phyloP scores from a whole-genome alignment of 441 rosid species.

The Bruguiera hainesii region DNA sequence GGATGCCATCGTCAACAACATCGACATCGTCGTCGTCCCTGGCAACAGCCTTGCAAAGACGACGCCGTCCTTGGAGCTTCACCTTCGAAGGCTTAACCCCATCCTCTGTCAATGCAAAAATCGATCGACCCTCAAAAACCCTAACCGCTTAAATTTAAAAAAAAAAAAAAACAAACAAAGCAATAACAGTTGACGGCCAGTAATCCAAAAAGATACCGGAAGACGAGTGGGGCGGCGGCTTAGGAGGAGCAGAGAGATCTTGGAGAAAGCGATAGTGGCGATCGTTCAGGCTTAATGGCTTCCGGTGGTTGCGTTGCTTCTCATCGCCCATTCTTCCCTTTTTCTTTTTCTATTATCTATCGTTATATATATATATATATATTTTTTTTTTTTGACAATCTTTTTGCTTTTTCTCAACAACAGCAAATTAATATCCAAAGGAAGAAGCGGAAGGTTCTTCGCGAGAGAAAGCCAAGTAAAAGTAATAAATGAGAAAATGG shows the following conservation, averaged over 20 bases:
- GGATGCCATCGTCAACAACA: slow-evolving; percentile 21
- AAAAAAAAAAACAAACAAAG: neutral
- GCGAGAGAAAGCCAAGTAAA: no score
- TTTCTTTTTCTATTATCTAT: no score
- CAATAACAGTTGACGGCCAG: neutral
- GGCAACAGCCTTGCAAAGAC: slow-evolving; percentile 18
- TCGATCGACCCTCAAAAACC: slow-evolving; percentile 11
- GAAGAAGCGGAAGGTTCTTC: no score
- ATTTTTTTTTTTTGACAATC: no score
- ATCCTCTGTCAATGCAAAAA: slow-evolving; percentile 25
- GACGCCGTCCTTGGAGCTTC: slow-evolving; percentile 30
- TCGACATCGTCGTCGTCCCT: neutral
- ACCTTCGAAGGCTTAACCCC: slow-evolving; percentile 30
- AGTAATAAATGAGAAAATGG: no score
- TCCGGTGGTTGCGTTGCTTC: slow-evolving; percentile 34
- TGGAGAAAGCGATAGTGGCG: slow-evolving; percentile 68
- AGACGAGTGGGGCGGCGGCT: slow-evolving; percentile 28
- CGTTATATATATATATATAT: no score
- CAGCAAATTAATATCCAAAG: no score
- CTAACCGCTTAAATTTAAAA: neutral
- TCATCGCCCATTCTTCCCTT: slow-evolving; percentile 43
- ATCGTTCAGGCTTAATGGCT: slow-evolving; percentile 70
- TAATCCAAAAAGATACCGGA: slow-evolving; percentile 2
- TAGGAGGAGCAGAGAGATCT: slow-evolving; percentile 59
- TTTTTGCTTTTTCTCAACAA: no score